Evolutionary conservation across 345 rosid species (phyloP).

Genomic region (Citrus hindsii): DNA sequence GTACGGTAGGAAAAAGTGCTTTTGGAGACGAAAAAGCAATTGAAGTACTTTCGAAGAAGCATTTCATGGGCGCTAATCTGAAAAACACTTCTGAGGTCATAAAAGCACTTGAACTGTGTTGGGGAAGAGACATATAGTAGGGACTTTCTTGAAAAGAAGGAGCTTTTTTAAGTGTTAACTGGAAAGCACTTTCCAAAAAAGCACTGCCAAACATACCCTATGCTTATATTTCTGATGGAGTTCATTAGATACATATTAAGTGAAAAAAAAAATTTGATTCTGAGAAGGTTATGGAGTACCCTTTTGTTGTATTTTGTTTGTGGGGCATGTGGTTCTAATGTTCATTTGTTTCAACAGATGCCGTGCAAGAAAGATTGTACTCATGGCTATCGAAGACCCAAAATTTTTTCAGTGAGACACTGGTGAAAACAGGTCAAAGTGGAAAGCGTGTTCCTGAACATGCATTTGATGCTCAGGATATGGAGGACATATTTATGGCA

Average conservation of each 20-base stretch:
- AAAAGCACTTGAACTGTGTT: neutral
- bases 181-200: neutral
- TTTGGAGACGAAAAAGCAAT: neutral
- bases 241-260: neutral
- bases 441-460: constrained; percentile 46
- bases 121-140: neutral
- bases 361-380: constrained; percentile 66
- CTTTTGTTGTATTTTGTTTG: neutral
- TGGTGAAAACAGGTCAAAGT: constrained; percentile 44
- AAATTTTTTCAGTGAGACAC: constrained; percentile 47
- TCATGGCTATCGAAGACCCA: constrained; percentile 87
- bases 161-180: neutral
- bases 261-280: neutral
- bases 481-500: constrained; percentile 67
- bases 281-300: neutral
- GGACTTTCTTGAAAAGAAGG: neutral
- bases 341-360: constrained; percentile 36
- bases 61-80: neutral
- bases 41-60: neutral
- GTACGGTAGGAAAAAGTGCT: neutral
- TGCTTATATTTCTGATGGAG: neutral
- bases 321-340: constrained; percentile 9
- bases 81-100: neutral
- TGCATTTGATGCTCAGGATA: constrained; percentile 36
- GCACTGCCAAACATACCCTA: neutral